phyloP scores from a whole-genome alignment of 192 early-diverging fungal species.

The Haplosporangium gracile region DNA sequence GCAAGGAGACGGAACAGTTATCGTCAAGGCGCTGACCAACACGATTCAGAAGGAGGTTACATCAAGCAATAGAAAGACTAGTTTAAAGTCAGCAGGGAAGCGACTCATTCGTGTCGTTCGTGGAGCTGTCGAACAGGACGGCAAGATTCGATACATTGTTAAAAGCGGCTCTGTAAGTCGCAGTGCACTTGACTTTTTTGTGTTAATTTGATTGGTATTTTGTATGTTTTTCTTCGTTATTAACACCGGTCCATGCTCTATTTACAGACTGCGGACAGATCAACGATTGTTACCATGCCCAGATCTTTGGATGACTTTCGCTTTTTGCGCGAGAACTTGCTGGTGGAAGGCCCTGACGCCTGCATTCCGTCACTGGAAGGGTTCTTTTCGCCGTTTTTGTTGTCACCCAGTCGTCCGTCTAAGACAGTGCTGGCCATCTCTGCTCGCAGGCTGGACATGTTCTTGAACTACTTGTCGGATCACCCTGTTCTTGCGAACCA shows the following conservation, averaged over 20 bases:
- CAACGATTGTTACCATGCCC: conserved; percentile 56
- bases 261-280: conserved; percentile 25
- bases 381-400: conserved; percentile 52
- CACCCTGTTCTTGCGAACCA: conserved; percentile 60
- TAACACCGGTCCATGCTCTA: not conserved
- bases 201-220: not conserved
- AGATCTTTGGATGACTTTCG: conserved; percentile 62
- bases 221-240: not conserved
- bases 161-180: conserved; percentile 58
- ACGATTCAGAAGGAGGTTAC: not conserved
- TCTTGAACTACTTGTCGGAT: conserved; percentile 57
- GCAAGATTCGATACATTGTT: conserved; percentile 53
- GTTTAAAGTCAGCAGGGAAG: not conserved
- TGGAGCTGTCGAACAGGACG: conserved; percentile 36
- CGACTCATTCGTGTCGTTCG: conserved; percentile 55
- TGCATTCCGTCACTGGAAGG: conserved; percentile 59
- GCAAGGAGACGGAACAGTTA: not conserved
- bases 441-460: conserved; percentile 48
- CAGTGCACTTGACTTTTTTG: not conserved
- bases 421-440: conserved; percentile 37
- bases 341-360: conserved; percentile 58
- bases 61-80: not conserved
- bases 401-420: conserved; percentile 58
- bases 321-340: conserved; percentile 54
- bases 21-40: not conserved